Evolutionary conservation across 345 rosid genomes (phyloP).

Genomic region (Syzygium aromaticum): DNA sequence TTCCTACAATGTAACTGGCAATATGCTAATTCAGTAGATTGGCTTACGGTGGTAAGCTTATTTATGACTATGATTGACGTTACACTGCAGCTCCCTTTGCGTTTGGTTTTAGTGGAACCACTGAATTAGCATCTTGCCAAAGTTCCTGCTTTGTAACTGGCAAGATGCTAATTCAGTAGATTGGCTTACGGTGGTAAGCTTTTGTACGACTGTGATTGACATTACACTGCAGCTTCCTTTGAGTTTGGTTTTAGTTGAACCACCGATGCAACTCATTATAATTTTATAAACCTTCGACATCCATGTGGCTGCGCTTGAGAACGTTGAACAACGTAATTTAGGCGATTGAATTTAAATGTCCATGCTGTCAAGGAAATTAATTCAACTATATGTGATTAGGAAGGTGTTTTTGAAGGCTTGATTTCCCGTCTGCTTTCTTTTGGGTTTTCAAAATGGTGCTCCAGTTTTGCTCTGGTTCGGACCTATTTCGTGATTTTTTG

Average conservation of each 20-base stretch:
- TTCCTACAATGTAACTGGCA: background rate
- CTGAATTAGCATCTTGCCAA: too few species aligned
- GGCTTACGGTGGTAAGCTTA: background rate
- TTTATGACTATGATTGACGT: background rate
- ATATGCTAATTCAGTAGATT: background rate
- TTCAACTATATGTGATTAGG: too few species aligned
- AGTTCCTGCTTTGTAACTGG: too few species aligned
- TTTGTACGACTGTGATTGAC: background rate
- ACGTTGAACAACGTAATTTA: background rate
- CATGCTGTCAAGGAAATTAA: too few species aligned
- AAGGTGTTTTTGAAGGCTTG: too few species aligned
- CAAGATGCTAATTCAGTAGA: background rate
- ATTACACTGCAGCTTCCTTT: background rate
- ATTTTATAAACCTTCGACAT: background rate
- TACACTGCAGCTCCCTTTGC: background rate
- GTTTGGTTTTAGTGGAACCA: background rate
- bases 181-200: background rate
- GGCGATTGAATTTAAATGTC: background rate
- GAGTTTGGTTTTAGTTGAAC: background rate
- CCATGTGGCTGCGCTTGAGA: too few species aligned
- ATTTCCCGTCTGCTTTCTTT: too few species aligned
- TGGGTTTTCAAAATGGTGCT: too few species aligned
- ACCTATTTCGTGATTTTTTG: too few species aligned
- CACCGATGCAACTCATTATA: background rate
- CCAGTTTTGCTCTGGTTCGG: too few species aligned